Conservation (phyloP, 148 eudicot genomes). For the Rhododendron mucronatum region DNA sequence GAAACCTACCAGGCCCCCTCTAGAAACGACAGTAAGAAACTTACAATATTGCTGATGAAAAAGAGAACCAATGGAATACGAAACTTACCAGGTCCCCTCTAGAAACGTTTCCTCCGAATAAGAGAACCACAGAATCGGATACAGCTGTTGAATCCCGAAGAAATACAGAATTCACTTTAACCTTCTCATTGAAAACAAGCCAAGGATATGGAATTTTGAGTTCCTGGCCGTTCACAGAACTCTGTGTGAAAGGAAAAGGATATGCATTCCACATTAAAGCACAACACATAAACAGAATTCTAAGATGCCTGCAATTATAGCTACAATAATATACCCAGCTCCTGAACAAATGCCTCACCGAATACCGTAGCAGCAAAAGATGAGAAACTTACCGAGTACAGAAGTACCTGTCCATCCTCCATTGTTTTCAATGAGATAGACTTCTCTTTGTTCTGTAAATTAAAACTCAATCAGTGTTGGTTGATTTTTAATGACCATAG, state of each 20-base stretch:
- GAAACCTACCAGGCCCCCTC: slow-evolving; percentile 54
- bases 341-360: neutral
- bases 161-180: slow-evolving; percentile 89
- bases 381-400: slow-evolving; percentile 58
- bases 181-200: slow-evolving; percentile 94
- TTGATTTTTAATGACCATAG: neutral
- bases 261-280: neutral
- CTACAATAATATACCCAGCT: neutral
- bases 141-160: slow-evolving; percentile 94
- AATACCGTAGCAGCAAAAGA: slow-evolving; percentile 2
- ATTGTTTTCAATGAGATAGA: slow-evolving; percentile 83
- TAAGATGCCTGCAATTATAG: neutral
- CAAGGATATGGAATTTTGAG: slow-evolving; percentile 78
- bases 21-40: slow-evolving; percentile 24
- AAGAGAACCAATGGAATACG: slow-evolving; percentile 1
- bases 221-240: slow-evolving; percentile 82
- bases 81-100: slow-evolving; percentile 59
- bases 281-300: neutral
- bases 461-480: slow-evolving; percentile 10
- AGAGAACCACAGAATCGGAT: slow-evolving; percentile 78
- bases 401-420: slow-evolving; percentile 96
- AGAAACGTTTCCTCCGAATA: slow-evolving; percentile 78
- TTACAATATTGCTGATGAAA: neutral
- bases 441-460: slow-evolving; percentile 75
- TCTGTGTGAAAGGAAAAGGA: slow-evolving; percentile 32